Conservation (phyloP, 2,329 filamentous ascomycete genomes). For the Gnomoniopsis smithogilvyi region DNA sequence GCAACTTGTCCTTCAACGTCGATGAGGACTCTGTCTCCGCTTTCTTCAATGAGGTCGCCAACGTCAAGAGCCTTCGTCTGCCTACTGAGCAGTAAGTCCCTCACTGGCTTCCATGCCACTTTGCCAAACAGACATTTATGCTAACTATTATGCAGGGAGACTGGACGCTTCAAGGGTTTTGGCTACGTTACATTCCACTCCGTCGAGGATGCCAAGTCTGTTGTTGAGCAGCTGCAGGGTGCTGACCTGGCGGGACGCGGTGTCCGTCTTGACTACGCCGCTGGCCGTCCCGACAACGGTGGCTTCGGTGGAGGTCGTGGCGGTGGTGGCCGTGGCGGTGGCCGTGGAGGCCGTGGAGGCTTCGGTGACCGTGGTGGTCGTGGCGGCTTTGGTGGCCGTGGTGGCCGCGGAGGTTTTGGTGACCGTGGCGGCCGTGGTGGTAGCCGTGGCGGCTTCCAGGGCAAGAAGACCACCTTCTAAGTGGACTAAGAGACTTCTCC, state of each 20-base stretch:
- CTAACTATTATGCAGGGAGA: constrained; percentile 54
- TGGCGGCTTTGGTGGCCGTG: constrained; percentile 32
- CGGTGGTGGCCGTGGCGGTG: constrained; percentile 36
- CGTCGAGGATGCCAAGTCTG: constrained; percentile 77
- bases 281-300: constrained; percentile 50
- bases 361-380: constrained; percentile 41
- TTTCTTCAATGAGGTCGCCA: constrained; percentile 69
- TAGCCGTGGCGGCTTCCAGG: constrained; percentile 59
- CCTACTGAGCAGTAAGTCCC: constrained; percentile 72
- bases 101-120: neutral
- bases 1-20: constrained; percentile 83
- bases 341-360: constrained; percentile 45
- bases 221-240: constrained; percentile 60
- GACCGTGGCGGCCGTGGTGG: constrained; percentile 27
- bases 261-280: constrained; percentile 80
- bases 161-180: constrained; percentile 84
- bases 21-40: constrained; percentile 72
- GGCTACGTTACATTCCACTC: constrained; percentile 84
- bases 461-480: constrained; percentile 76
- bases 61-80: constrained; percentile 76
- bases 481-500: constrained; percentile 6
- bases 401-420: constrained; percentile 36
- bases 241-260: constrained; percentile 67
- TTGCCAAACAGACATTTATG: constrained; percentile 11
- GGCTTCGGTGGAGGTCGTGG: constrained; percentile 50